Conservation (phyloP, 768 basidiomycete genomes). For the Pluteus cervinus region DNA sequence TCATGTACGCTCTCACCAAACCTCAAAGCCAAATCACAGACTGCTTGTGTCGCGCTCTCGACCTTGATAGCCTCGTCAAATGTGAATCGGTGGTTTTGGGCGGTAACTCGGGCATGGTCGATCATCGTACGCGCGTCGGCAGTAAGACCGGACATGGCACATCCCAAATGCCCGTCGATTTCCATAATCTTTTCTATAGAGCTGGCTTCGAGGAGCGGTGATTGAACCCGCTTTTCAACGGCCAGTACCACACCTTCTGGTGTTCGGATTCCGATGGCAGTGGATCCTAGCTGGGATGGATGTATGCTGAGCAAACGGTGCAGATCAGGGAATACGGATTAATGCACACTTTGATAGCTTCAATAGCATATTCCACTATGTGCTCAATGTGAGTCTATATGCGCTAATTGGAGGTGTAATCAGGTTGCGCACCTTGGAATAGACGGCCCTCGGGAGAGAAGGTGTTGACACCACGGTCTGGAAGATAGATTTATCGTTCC, state of each 20-base stretch:
- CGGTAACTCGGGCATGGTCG: slow-evolving; percentile 96
- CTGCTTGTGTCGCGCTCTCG: slow-evolving; percentile 96
- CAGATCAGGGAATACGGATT: background rate
- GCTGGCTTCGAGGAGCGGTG: slow-evolving; percentile 87
- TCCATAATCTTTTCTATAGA: slow-evolving; percentile 99
- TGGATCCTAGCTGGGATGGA: slow-evolving; percentile 82
- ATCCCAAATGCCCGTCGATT: slow-evolving; percentile 93
- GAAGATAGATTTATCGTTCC: slow-evolving; percentile 1
- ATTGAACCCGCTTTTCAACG: slow-evolving; percentile 98
- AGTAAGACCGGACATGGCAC: slow-evolving; percentile 96
- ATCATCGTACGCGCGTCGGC: slow-evolving; percentile 99
- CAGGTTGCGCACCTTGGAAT: slow-evolving; percentile 75
- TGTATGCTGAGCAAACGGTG: slow-evolving; percentile 5
- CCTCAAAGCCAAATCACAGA: slow-evolving; percentile 92
- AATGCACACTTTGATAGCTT: slow-evolving; percentile 86
- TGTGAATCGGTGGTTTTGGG: slow-evolving; percentile 92
- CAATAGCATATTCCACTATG: slow-evolving; percentile 97
- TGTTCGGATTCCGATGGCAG: slow-evolving; percentile 93
- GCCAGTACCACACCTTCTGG: slow-evolving; percentile 87
- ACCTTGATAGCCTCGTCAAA: slow-evolving; percentile 97
- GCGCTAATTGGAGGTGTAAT: slow-evolving; percentile 3
- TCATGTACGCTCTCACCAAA: slow-evolving; percentile 99
- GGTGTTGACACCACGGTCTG: slow-evolving; percentile 97
- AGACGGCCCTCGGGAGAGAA: slow-evolving; percentile 98
- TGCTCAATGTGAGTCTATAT: slow-evolving; percentile 12